Base-by-base conservation (phyloP, 208 protist genomes). In the Herpetomonas samuelpessoai region DNA sequence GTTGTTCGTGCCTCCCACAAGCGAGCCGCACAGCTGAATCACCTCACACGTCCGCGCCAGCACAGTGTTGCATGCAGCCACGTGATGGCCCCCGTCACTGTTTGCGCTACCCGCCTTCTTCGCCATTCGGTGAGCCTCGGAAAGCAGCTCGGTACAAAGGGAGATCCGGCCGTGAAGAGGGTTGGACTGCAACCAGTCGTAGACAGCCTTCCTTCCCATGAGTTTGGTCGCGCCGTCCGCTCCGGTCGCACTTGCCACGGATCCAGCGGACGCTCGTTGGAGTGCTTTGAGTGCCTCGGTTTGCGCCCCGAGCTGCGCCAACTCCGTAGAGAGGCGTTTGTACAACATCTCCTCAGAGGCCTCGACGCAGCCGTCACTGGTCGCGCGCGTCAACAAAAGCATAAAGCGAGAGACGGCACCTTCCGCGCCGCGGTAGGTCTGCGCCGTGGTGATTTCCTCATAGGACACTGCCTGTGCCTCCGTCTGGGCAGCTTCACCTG, bases 161-260 rank as follows among this genome's bases (percentile, higher is more conserved):
- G 87, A 91, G 18, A 94, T 46, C 10, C 59, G 67, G 12, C 87
- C 87, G 54, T 94, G 87, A 3, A 91, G 68, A 0, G 87, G 87
- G 50, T 74, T 55, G 27, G 60, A 47, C n/a, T 81, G 71, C 35
- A 94, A 66, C 56, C 74, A 85, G n/a, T 71, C 51, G 61, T 74
- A 83, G 19, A 64, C 74, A 19, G 51, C 69, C 31, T 70, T 72
- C 62, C 44, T 12, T 28, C n/a, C 38, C 79, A n/a, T n/a, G n/a
- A n/a, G n/a, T n/a, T n/a, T n/a, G n/a, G n/a, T n/a, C n/a, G n/a
- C n/a, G n/a, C n/a, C n/a, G n/a, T n/a, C n/a, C n/a, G n/a, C n/a
- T n/a, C n/a, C n/a, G n/a, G n/a, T n/a, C n/a, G n/a, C n/a, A n/a
- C n/a, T n/a, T n/a, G n/a, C n/a, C n/a, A 72, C 50, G 67, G 73